Evolutionary conservation across 192 early-diverging fungal genomes (phyloP).

Genomic region (Powellomyces hirtus): DNA sequence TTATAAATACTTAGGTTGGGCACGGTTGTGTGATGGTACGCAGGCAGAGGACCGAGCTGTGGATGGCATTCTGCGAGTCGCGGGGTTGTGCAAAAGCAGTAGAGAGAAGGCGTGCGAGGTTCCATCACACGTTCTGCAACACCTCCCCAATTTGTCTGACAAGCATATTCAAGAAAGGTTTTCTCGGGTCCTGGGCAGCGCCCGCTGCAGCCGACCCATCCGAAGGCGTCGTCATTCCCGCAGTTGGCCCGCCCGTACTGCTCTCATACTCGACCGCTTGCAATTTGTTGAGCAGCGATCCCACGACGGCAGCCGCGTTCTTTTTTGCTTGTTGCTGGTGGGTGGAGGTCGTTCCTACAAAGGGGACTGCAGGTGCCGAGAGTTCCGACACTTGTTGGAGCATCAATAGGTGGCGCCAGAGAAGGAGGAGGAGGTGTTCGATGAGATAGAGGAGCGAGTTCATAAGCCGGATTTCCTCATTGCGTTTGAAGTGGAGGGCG

Average conservation of each 20-base stretch:
- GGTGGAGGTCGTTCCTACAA: neutral
- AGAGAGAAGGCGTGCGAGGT: no score
- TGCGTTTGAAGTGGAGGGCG: neutral
- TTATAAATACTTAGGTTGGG: no score
- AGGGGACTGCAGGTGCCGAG: neutral
- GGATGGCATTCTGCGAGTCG: no score
- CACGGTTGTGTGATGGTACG: no score
- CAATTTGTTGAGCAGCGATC: neutral
- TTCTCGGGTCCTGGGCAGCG: neutral
- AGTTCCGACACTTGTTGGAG: neutral
- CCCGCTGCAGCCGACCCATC: no score
- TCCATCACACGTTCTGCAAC: neutral
- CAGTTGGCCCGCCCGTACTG: neutral
- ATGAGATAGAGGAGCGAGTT: constrained; percentile 8
- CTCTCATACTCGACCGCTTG: neutral
- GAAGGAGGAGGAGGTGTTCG: constrained; percentile 52
- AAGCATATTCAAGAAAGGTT: constrained; percentile 6
- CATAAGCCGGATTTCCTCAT: neutral
- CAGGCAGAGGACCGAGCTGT: no score
- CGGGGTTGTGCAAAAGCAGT: no score
- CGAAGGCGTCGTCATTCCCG: no score
- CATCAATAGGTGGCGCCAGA: constrained; percentile 66
- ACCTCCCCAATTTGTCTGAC: constrained; percentile 1
- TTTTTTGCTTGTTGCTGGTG: neutral
- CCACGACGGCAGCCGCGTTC: neutral